A percentile compares a stretch with the other conserved stretches of the same genome.
These are phyloP conservation scores for Globisporangium sylvaticum DNA, from an alignment of 352 stramenopile species.

Conservation along the genomic window DNA sequence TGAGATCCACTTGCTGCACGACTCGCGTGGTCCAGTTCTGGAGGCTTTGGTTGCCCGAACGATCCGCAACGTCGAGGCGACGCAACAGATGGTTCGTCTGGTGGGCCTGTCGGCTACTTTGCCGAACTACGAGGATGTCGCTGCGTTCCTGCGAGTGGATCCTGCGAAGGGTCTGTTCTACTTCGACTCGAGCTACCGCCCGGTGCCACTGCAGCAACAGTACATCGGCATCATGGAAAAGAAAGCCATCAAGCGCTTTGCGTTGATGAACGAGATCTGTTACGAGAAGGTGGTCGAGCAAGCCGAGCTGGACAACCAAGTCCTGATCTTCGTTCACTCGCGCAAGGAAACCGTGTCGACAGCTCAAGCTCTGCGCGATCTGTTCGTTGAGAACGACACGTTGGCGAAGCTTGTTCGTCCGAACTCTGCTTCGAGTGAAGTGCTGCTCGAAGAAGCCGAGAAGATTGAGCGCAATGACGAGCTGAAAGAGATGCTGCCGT, in stretches of 20 bases:
- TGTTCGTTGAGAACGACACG: slow-evolving; percentile 96
- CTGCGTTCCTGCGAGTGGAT: slow-evolving; percentile 97
- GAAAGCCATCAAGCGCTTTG: slow-evolving; percentile 98
- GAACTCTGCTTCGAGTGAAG: slow-evolving; percentile 83
- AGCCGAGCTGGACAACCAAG: slow-evolving; percentile 93
- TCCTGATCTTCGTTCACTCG: slow-evolving; percentile 99
- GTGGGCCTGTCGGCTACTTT: slow-evolving; percentile 98
- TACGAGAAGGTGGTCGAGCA: slow-evolving; percentile 98
- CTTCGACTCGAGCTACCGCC: slow-evolving; percentile 99
- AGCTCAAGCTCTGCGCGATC: slow-evolving; percentile 93
- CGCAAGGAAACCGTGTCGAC: slow-evolving; percentile 98
- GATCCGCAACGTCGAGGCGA: slow-evolving; percentile 97
- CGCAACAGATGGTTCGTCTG: slow-evolving; percentile 95
- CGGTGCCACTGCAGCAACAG: slow-evolving; percentile 98
- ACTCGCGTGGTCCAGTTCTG: slow-evolving; percentile 97
- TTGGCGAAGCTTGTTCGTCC: slow-evolving; percentile 89
- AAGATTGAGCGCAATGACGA: slow-evolving; percentile 94
- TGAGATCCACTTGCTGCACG: slow-evolving; percentile 99
- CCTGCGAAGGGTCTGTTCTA: slow-evolving; percentile 98
- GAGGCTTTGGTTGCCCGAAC: slow-evolving; percentile 97
- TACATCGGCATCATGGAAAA: slow-evolving; percentile 99
- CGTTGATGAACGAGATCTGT: slow-evolving; percentile 99
- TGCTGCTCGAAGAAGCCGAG: slow-evolving; percentile 92
- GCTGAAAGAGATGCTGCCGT: slow-evolving; percentile 97
- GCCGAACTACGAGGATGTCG: slow-evolving; percentile 99